Evolutionary conservation across 306 rosid genomes (phyloP), one percentile per base, ranked within the genome.

Genomic region (Fragaria vesca): DNA sequence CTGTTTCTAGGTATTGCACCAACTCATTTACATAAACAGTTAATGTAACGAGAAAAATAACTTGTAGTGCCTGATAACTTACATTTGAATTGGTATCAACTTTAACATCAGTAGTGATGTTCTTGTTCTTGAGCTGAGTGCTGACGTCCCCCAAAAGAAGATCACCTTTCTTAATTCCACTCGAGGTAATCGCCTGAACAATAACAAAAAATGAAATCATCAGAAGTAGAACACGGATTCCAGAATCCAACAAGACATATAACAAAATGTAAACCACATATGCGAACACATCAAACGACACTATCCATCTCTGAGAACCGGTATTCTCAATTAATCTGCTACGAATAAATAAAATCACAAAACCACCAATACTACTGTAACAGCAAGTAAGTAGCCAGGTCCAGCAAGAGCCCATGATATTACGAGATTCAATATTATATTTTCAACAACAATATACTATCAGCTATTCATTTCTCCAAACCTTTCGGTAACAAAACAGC

Each of bases 71-170:
- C 9, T 28, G 28, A 71, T 13, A 12, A 79, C 97, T 88, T 74
- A 95, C 98, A 30, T 87, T 95, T 48, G 98, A 92, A 84, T 85
- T 78, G 17, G 97, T 87, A 88, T 95, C 98, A 43, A 95, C 97
- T 92, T 95, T 92, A 5, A 95, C 55, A 72, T 89, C 96, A 20
- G 98, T 88, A 3, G 98, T 95, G 90, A 95, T 87, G 84, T 95
- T 92, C 83, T 95, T 95, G 90, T 89, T 91, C 96, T 89, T 92
- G 75, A 95, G 74, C 90, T 90, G 90, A 46, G 92, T 89, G 85
- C 81, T 92, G 40, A 92, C 86, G 83, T 91, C 97, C 0, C 96
- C 93, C 87, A 92, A 69, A 84, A 85, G 81, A n/a, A 77, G 9
- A 50, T 92, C 97, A 18, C 93, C 97, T 70, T 91, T 95, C 93